Conservation (phyloP, 768 basidiomycete genomes). For the Strobilomyces echinocephalus region DNA sequence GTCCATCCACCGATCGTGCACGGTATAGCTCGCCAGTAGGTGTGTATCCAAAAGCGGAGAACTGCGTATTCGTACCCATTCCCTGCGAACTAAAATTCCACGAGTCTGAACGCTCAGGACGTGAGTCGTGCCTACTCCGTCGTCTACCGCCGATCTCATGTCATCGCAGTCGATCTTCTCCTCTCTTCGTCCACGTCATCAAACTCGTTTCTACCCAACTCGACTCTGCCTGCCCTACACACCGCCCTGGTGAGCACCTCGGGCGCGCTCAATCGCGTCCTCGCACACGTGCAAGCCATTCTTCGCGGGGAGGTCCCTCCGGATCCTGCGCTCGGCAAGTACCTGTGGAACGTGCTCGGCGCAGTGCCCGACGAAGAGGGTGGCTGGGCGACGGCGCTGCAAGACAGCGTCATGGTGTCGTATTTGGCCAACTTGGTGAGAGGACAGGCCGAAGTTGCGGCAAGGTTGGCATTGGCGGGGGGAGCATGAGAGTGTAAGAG, state of each 20-base stretch:
- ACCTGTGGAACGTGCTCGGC: constrained; percentile 81
- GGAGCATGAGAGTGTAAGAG: constrained; percentile 19
- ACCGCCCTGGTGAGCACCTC: constrained; percentile 61
- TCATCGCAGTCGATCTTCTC: constrained; percentile 68
- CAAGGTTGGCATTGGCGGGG: constrained; percentile 74
- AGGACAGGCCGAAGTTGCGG: constrained; percentile 88
- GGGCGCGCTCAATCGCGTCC: constrained; percentile 78
- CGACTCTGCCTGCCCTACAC: constrained; percentile 53
- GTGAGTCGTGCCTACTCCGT: constrained; percentile 45
- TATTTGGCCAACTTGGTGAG: constrained; percentile 92
- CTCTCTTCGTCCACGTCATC: constrained; percentile 47
- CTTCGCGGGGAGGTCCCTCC: constrained; percentile 73
- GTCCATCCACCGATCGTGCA: constrained; percentile 10
- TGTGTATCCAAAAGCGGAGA: constrained; percentile 85
- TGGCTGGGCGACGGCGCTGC: constrained; percentile 71
- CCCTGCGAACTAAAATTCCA: constrained; percentile 82
- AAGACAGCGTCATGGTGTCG: constrained; percentile 92
- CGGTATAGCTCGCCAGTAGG: constrained; percentile 75
- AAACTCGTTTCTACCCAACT: constrained; percentile 35
- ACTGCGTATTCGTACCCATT: constrained; percentile 90
- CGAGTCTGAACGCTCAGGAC: constrained; percentile 77
- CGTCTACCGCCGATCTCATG: constrained; percentile 3
- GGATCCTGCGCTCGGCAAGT: constrained; percentile 83
- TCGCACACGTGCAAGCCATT: constrained; percentile 78
- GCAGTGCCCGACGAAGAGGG: constrained; percentile 71